Conservation (phyloP, 208 protist species). For the Trypanosomatidae sp. region DNA sequence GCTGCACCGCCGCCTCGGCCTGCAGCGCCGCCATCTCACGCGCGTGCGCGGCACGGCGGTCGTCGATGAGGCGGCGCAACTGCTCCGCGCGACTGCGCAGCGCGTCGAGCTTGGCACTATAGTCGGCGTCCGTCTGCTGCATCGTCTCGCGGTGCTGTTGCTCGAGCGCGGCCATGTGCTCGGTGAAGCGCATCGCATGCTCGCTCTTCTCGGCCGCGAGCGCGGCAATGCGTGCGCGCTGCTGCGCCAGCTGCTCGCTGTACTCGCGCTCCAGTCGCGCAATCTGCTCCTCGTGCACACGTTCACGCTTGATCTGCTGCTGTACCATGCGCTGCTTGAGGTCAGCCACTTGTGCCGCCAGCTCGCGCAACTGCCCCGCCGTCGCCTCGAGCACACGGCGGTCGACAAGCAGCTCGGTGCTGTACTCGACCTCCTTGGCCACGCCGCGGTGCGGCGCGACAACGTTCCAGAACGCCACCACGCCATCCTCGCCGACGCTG, state of each 20-base stretch:
- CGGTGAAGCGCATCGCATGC: conserved; percentile 92
- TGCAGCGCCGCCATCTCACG: conserved; percentile 30
- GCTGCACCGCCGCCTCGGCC: conserved; percentile 18
- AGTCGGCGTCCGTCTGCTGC: conserved; percentile 75
- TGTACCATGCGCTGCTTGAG: conserved; percentile 90
- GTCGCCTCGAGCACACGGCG: conserved; percentile 86
- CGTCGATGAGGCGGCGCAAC: conserved; percentile 53
- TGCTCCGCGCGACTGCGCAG: conserved; percentile 64
- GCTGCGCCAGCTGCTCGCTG: conserved; percentile 43
- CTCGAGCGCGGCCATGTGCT: conserved; percentile 85
- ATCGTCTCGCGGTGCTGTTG: conserved; percentile 40
- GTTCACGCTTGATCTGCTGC: conserved; percentile 89
- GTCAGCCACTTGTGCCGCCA: conserved; percentile 81
- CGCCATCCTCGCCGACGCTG: conserved; percentile 89
- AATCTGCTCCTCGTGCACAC: conserved; percentile 89
- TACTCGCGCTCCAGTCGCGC: conserved; percentile 83
- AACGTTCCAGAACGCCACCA: conserved; percentile 85
- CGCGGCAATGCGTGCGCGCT: conserved; percentile 47
- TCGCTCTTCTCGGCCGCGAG: conserved; percentile 84
- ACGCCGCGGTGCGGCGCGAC: conserved; percentile 78
- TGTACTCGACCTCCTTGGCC: conserved; percentile 72
- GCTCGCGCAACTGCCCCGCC: conserved; percentile 34
- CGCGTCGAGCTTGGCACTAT: conserved; percentile 85
- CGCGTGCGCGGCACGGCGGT: conserved; percentile 47
- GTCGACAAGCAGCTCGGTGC: conserved; percentile 92